Conservation (phyloP, 2,329 filamentous ascomycete genomes). For the Neonectria punicea region DNA sequence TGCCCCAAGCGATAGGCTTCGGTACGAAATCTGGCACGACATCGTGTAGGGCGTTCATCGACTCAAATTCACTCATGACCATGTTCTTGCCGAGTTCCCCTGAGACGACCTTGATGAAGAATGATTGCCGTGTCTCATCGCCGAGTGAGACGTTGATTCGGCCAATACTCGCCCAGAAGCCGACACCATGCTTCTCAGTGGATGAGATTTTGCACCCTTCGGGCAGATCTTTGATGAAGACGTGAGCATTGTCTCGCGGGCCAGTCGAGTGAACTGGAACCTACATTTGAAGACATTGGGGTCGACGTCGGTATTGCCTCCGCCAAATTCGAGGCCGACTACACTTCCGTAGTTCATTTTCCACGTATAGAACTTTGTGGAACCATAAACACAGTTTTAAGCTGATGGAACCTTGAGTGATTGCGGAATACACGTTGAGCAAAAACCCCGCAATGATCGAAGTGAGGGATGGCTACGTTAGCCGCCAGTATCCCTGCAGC, state of each 20-base stretch:
- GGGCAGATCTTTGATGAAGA: conserved; percentile 43
- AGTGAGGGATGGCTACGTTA: no score
- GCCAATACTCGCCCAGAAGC: conserved; percentile 50
- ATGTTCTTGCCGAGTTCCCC: conserved; percentile 18
- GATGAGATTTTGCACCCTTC: conserved; percentile 45
- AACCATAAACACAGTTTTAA: no score
- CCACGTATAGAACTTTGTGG: no score
- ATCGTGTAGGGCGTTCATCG: conserved; percentile 10
- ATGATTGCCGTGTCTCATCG: conserved; percentile 42
- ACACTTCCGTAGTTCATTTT: conserved; percentile 36
- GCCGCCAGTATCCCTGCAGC: no score
- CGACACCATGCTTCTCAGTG: conserved; percentile 46
- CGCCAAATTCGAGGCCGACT: conserved; percentile 24
- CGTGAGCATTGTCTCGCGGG: not conserved
- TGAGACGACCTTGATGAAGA: conserved; percentile 38
- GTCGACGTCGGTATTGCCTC: conserved; percentile 18
- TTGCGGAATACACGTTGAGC: no score
- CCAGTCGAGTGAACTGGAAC: not conserved
- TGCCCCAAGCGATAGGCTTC: conserved; percentile 25
- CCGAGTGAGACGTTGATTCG: conserved; percentile 44
- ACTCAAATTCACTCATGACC: conserved; percentile 25
- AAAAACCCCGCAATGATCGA: no score
- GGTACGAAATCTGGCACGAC: conserved; percentile 24
- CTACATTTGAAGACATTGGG: conserved; percentile 24
- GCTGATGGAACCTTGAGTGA: no score